Evolutionary conservation across 805 yeast species (phyloP), one percentile per base, ranked within the genome.

Genomic region (Saccharomyces cerevisiae): DNA sequence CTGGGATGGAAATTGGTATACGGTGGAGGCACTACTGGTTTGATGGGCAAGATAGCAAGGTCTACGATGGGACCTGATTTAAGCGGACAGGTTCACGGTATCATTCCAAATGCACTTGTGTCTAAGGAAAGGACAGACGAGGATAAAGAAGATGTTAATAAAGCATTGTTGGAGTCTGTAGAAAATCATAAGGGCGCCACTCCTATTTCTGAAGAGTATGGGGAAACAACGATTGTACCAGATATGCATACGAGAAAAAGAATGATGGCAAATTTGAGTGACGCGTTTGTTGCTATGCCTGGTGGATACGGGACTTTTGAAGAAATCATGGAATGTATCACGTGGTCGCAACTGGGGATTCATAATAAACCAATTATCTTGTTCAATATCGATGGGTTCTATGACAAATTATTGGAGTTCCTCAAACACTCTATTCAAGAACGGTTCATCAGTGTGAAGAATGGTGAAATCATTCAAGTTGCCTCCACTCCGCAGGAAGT

Each of bases 291-390:
- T 48, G 96, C 96, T 0, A 77, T 89, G 73, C 96, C 96, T 13
- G 96, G 96, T 58, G 96, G 96, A 2, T 89, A 83, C 67, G 96
- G 96, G 51, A 89, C 96, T 6, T 72, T 88, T 66, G 96, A 89
- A 70, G 96, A 89, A 72, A 76, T 89, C 57, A 83, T 89, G 84
- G 96, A 89, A 73, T 85, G 88, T 53, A 85, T 86, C 55, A 89
- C 96, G 3, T 89, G 96, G 96, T 82, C 83, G 50, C 96, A 89
- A 74, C 76, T 89, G 62, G 94, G 91, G 32, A 89, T 89, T 60
- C 96, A 89, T 70, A 73, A 76, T 57, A 85, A 85, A 69, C 96
- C 96, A 29, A 82, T 89, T 62, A 84, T 89, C 14, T 65, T 89
- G 46, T 83, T 83, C 72, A 89, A 89, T 70, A 77, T 85, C 53